Evolutionary conservation across 2,329 filamentous ascomycete genomes (phyloP).

Genomic region (Alternaria novae-zelandiae): DNA sequence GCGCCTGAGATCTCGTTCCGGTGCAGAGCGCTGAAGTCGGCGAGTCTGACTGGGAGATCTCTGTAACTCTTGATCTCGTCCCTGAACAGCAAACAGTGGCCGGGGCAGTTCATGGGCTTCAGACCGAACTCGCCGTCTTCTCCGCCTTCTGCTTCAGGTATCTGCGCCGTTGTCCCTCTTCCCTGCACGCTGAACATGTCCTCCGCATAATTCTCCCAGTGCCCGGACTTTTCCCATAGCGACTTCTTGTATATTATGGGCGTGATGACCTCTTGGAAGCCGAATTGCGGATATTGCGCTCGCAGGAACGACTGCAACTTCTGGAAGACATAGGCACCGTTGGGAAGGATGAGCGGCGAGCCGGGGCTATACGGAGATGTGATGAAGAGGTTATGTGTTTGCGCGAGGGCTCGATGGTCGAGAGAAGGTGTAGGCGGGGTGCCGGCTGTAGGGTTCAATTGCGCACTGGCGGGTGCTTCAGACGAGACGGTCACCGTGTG

Average conservation of each 20-base stretch:
- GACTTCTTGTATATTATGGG: conserved; percentile 91
- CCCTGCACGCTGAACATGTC: conserved; percentile 86
- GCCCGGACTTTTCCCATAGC: conserved; percentile 83
- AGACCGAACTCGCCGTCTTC: conserved; percentile 78
- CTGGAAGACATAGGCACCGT: conserved; percentile 83
- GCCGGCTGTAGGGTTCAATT: conserved; percentile 40
- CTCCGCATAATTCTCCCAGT: conserved; percentile 87
- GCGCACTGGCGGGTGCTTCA: conserved; percentile 22
- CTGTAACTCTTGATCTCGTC: conserved; percentile 76
- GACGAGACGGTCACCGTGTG: conserved; percentile 28
- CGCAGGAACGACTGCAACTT: conserved; percentile 81
- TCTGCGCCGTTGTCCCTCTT: conserved; percentile 55
- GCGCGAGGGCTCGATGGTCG: conserved; percentile 60
- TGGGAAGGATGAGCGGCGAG: conserved; percentile 82
- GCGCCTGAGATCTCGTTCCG: conserved; percentile 85
- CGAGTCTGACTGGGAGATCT: conserved; percentile 81
- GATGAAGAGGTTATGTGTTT: conserved; percentile 75
- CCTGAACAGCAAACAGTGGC: conserved; percentile 84
- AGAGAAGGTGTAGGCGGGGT: conserved; percentile 48
- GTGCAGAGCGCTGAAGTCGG: conserved; percentile 87
- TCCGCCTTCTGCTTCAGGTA: conserved; percentile 54
- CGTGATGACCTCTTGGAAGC: conserved; percentile 87
- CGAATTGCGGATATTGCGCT: conserved; percentile 82
- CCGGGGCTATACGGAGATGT: conserved; percentile 82
- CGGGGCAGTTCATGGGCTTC: conserved; percentile 94